Evolutionary conservation across 2,329 filamentous ascomycete species (phyloP).

Genomic region (Penicillium sp.): DNA sequence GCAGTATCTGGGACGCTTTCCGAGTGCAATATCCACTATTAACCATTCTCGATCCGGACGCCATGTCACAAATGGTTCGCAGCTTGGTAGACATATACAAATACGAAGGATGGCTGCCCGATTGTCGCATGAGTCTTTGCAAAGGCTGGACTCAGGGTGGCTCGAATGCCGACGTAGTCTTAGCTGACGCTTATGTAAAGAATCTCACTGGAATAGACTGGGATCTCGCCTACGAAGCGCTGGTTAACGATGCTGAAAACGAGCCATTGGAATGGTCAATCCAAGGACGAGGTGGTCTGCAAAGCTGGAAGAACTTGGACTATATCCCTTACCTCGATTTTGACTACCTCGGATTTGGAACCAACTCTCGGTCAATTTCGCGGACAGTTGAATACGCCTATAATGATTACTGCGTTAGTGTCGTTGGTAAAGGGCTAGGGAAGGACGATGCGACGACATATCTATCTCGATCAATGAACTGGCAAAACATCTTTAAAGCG

Average conservation of each 20-base stretch:
- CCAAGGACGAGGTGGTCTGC: constrained; percentile 65
- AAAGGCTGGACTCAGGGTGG: constrained; percentile 69
- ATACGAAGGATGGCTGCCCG: constrained; percentile 67
- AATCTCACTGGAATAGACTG: constrained; percentile 63
- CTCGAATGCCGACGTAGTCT: constrained; percentile 65
- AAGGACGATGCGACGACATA: constrained; percentile 58
- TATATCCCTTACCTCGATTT: constrained; percentile 70
- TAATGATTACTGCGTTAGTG: constrained; percentile 65
- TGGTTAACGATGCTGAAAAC: constrained; percentile 66
- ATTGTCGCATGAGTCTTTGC: constrained; percentile 69
- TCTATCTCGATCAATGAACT: constrained; percentile 56
- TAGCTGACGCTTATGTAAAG: constrained; percentile 67
- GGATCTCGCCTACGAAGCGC: constrained; percentile 63
- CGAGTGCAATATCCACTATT: constrained; percentile 65
- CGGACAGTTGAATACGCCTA: constrained; percentile 74
- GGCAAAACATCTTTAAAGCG: constrained; percentile 64
- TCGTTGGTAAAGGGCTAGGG: constrained; percentile 58
- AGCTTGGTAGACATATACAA: constrained; percentile 68
- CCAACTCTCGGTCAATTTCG: constrained; percentile 66
- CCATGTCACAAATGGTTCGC: constrained; percentile 62
- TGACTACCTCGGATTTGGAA: constrained; percentile 62
- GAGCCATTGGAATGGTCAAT: constrained; percentile 67
- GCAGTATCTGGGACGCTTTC: constrained; percentile 64
- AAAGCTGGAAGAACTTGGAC: constrained; percentile 65
- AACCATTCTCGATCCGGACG: constrained; percentile 60